A percentile compares a stretch with the other conserved stretches of the same genome.
Evolutionary conservation across 306 rosid species (phyloP).

Genomic region (Comarum palustre): DNA sequence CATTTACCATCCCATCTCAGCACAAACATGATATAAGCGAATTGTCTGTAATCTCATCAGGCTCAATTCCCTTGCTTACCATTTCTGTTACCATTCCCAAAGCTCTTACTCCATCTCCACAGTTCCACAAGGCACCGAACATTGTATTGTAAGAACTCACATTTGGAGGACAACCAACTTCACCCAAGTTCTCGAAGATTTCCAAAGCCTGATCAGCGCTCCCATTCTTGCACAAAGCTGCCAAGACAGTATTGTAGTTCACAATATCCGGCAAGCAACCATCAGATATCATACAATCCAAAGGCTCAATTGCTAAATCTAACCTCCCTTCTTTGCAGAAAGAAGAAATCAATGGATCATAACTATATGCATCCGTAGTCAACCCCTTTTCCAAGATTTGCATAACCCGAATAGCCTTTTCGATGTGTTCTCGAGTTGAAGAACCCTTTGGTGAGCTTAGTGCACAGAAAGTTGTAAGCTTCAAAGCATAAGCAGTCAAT

Average conservation of each 20-base stretch:
- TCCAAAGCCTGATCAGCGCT: constrained; percentile 57
- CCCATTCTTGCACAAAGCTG: constrained; percentile 69
- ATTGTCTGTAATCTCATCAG: constrained; percentile 73
- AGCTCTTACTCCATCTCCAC: constrained; percentile 63
- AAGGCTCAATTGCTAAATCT: constrained; percentile 57
- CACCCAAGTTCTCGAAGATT: constrained; percentile 63
- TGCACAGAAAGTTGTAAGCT: too few relatives aligned
- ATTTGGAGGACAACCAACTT: constrained; percentile 77
- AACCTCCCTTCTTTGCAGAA: constrained; percentile 69
- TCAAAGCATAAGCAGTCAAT: too few relatives aligned
- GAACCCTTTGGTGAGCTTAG: too few relatives aligned
- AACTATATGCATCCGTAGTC: constrained; percentile 71
- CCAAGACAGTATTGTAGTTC: constrained; percentile 72
- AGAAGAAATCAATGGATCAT: constrained; percentile 72
- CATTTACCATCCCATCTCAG: constrained; percentile 78
- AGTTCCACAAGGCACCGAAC: constrained; percentile 72
- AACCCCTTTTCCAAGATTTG: constrained; percentile 68
- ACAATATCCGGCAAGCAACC: constrained; percentile 78
- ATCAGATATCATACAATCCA: constrained; percentile 67
- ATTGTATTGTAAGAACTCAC: constrained; percentile 81
- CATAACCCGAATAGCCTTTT: too few relatives aligned
- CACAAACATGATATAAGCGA: constrained; percentile 78
- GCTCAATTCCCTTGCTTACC: constrained; percentile 54
- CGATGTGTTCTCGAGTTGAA: too few relatives aligned
- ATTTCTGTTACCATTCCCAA: constrained; percentile 62